A percentile compares a stretch with the other conserved stretches of the same genome.
phyloP scores from a whole-genome alignment of 2,329 filamentous ascomycete species.

The Ceratocystis huliohia region DNA sequence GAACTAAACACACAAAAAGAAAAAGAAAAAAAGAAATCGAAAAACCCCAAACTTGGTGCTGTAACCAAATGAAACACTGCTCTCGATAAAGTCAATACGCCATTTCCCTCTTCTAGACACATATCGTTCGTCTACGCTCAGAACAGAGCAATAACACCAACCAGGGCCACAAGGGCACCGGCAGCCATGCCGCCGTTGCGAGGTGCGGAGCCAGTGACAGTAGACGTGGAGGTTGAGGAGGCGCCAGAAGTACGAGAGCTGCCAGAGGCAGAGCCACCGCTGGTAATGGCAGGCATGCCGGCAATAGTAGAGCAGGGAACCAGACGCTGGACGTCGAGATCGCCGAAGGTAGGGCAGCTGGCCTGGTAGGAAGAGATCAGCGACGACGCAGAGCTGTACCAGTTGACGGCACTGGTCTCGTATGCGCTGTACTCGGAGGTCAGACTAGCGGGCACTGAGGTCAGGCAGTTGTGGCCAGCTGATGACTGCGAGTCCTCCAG shows the following conservation, averaged over 20 bases:
- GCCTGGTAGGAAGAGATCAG: constrained; percentile 19
- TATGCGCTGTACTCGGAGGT: constrained; percentile 28
- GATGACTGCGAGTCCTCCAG: constrained; percentile 24
- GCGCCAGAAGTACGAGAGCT: not conserved
- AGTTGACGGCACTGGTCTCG: constrained; percentile 26
- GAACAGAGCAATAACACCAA: constrained; percentile 24
- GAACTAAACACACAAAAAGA: not conserved
- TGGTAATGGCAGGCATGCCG: constrained; percentile 1
- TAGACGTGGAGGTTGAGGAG: not conserved
- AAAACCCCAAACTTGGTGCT: not conserved
- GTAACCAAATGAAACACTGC: not conserved
- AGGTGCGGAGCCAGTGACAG: not conserved
- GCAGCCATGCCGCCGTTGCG: constrained; percentile 21
- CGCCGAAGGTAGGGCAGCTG: constrained; percentile 14
- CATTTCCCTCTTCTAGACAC: not conserved
- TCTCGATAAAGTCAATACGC: not conserved
- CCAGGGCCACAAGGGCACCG: constrained; percentile 25
- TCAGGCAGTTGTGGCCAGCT: constrained; percentile 28
- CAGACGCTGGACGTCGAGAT: constrained; percentile 2
- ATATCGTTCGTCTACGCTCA: not conserved
- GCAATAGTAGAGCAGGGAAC: constrained; percentile 18
- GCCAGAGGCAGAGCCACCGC: not conserved
- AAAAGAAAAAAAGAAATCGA: not conserved
- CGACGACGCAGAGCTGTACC: constrained; percentile 26
- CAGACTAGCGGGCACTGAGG: constrained; percentile 27